phyloP scores from a whole-genome alignment of 2,329 filamentous ascomycete species.

The Zasmidium citrigriseum region DNA sequence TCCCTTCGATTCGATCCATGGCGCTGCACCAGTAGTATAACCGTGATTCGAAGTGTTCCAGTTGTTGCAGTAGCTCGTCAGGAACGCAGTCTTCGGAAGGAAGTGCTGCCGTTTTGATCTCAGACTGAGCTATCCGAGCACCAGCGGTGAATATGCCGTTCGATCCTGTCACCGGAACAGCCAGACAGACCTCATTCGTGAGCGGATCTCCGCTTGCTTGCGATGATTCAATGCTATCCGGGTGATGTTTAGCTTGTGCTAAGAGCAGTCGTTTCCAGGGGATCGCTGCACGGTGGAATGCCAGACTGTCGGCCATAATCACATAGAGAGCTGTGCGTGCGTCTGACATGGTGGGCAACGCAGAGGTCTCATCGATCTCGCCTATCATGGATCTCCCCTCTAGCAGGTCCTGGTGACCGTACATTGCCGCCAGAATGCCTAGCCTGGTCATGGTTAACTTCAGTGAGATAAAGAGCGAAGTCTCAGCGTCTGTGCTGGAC shows the following conservation, averaged over 20 bases:
- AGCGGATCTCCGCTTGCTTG: background rate
- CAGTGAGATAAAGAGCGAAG: conserved; percentile 8
- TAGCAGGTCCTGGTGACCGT: background rate
- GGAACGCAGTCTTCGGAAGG: background rate
- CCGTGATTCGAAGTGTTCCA: background rate
- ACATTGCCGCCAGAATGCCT: conserved; percentile 16
- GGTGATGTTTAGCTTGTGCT: background rate
- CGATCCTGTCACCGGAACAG: conserved; percentile 3
- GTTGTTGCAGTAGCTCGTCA: background rate
- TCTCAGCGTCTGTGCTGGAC: background rate
- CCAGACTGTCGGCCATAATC: background rate
- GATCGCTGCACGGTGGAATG: background rate
- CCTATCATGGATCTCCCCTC: background rate
- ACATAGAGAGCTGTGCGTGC: background rate
- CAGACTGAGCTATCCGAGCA: too few species aligned
- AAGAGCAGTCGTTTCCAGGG: background rate
- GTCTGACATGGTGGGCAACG: background rate
- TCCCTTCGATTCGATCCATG: conserved; percentile 1
- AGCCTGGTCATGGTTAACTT: conserved; percentile 21
- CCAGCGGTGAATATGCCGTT: background rate
- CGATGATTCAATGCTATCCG: background rate
- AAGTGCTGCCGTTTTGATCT: background rate
- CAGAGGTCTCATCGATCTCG: background rate
- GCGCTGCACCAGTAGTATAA: conserved; percentile 11
- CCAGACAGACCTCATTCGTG: too few species aligned